These are phyloP conservation scores for Suaeda aralocaspica DNA, from an alignment of 148 eudicot species.

Conservation along the genomic window DNA sequence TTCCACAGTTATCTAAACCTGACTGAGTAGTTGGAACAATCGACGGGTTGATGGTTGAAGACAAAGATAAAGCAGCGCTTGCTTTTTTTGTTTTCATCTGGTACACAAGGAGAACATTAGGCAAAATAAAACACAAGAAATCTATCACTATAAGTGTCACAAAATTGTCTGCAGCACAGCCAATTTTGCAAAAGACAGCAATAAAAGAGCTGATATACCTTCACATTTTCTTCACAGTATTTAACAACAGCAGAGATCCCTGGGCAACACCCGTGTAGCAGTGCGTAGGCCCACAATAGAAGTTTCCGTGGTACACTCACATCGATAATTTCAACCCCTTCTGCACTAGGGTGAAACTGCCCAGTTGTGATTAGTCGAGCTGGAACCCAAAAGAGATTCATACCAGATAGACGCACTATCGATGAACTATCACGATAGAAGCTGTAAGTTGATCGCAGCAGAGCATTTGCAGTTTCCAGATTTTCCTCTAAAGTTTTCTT, in stretches of 20 bases:
- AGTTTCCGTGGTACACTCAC: slow-evolving; percentile 79
- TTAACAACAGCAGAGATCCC: slow-evolving; percentile 69
- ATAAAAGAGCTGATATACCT: slow-evolving; percentile 41
- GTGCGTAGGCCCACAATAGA: slow-evolving; percentile 85
- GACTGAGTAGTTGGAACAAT: slow-evolving; percentile 22
- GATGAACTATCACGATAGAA: slow-evolving; percentile 84
- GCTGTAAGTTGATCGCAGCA: slow-evolving; percentile 77
- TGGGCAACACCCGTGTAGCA: slow-evolving; percentile 72
- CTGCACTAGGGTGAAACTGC: slow-evolving; percentile 49
- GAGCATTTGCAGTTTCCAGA: slow-evolving; percentile 63
- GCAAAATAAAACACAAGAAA: too few species aligned
- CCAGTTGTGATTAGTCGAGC: slow-evolving; percentile 49
- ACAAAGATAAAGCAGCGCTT: slow-evolving; percentile 28
- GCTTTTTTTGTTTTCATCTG: slow-evolving; percentile 37
- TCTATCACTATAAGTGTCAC: neutral
- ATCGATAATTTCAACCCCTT: slow-evolving; percentile 67
- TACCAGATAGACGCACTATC: slow-evolving; percentile 56
- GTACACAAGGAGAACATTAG: slow-evolving; percentile 12
- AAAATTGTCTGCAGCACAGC: neutral
- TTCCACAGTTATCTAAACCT: slow-evolving; percentile 19
- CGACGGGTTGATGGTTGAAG: slow-evolving; percentile 20
- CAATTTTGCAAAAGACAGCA: neutral
- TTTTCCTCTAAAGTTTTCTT: slow-evolving; percentile 72
- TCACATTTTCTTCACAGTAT: slow-evolving; percentile 88
- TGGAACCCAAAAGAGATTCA: slow-evolving; percentile 70